These are phyloP conservation scores for Cyberlindnera bimundalis DNA, from an alignment of 805 yeast species.

Conservation along the genomic window DNA sequence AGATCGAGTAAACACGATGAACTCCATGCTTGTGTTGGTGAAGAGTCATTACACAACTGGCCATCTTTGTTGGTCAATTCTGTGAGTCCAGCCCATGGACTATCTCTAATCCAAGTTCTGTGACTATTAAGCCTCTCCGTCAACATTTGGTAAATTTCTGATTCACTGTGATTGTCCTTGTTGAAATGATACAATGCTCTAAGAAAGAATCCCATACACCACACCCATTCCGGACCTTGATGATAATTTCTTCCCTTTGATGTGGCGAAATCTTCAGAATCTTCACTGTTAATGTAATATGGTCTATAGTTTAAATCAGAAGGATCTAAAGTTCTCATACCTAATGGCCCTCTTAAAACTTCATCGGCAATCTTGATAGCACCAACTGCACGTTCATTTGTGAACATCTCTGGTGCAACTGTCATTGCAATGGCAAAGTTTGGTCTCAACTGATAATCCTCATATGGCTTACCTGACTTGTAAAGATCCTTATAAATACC, in stretches of 20 bases:
- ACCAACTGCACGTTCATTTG: constrained; percentile 51
- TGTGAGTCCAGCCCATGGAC: constrained; percentile 91
- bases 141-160: constrained; percentile 53
- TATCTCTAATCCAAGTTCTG: constrained; percentile 63
- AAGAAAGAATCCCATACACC: constrained; percentile 85
- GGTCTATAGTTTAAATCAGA: constrained; percentile 91
- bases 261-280: constrained; percentile 83
- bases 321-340: constrained; percentile 91
- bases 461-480: constrained; percentile 79
- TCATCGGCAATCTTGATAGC: constrained; percentile 73
- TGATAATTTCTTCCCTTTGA: constrained; percentile 95
- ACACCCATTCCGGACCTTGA: constrained; percentile 99
- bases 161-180: constrained; percentile 35
- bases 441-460: constrained; percentile 90
- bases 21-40: constrained; percentile 98
- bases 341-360: constrained; percentile 80
- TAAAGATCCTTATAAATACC: constrained; percentile 92
- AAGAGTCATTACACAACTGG: constrained; percentile 73
- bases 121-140: constrained; percentile 62
- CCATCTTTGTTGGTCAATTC: constrained; percentile 92
- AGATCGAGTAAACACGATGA: constrained; percentile 80
- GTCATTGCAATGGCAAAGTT: constrained; percentile 89
- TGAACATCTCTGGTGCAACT: constrained; percentile 93
- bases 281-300: constrained; percentile 76
- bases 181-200: constrained; percentile 68